Evolutionary conservation across 176 grass and related monocot genomes (phyloP), one percentile per base, ranked within the genome.

Genomic region (Guadua angustifolia): DNA sequence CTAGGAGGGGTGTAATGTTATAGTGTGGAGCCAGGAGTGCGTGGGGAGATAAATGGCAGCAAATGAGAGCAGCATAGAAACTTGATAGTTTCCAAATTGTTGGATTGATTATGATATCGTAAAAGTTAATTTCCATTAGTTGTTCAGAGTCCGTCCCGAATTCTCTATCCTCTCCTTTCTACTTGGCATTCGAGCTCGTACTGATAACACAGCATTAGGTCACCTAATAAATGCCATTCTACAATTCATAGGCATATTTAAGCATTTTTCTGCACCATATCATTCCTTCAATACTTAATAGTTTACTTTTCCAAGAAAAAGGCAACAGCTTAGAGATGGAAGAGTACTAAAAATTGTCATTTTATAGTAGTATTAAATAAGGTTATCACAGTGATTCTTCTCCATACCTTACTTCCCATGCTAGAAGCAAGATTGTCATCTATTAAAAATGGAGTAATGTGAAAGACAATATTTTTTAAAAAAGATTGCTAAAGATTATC

Each of bases 31-130:
- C 14, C 4, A 29, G 9, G 29, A 5, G 1, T 1, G 24, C 4
- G 0, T 17, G 22, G 12, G 7, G 68, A 24, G 42, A 71, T 44
- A 43, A 5, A 71, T 22, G 21, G 36, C 21, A 43, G 36, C 21
- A 43, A 38, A 77, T 1, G n/a, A 14, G 45, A 45, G 39, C 40
- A 18, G 6, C 39, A 62, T 45, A n/a, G 56, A 62, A 45, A 24
- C 38, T 4, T 21, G 35, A 12, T 16, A 44, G 15, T 78, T 77
- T 61, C 39, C 13, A 26, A 13, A 33, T 63, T 46, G 15, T 46
- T 63, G 75, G 39, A 36, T 77, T 44, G 55, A 61, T 78, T 47
- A 64, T 5, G 25, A 49, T 79, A 65, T 79, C 25, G 1, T 79
- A 65, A 47, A 79, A 46, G 24, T 26, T 63, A 19, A 42, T 79